Evolutionary conservation across 495 filamentous ascomycete species (phyloP), one percentile per base, ranked within the genome.

Genomic region (Cenococcum geophilum): DNA sequence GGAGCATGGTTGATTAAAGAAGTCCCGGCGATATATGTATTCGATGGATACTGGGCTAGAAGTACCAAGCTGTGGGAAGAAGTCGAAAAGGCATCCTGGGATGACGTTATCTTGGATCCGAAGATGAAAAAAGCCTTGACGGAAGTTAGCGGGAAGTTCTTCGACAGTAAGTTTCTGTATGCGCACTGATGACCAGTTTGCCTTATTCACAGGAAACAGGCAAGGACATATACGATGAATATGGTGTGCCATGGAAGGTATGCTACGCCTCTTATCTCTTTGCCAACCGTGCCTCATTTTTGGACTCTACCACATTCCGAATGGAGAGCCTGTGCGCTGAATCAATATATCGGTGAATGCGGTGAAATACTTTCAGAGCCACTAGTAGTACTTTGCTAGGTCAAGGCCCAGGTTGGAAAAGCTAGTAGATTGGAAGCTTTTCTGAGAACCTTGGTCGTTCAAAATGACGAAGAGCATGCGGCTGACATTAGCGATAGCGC

Each of bases 231-330:
- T 79, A 78, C 62, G 65, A 75, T 16, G 72, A 76, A 37, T 69
- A 75, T 34, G 77, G 73, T 5, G 75, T 78, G 11, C 74, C 76
- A 1, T 78, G 77, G 77, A 79, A 79, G 49, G 49, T 52, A 52
- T 21, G 20, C 21, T 22, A 48, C 57, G 14, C 57, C 66, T 8
- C 50, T 69, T 52, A 69, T 66, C 12, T 59, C 67, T 25, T 32
- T 32, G 27, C 27, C 6, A 32, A 32, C 27, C 27, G 6, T 6
- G 27, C 6, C 27, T 32, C 27, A 32, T 32, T 3, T 32, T 6
- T 32, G 27, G 27, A 32, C 27, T 6, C 6, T 32, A 32, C 2
- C 27, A 6, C 27, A 6, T 32, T 32, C 3, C 2, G 27, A 32
- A 32, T 32, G 27, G 27, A 32, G 27, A 2, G 27, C 6, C 6